phyloP scores from a whole-genome alignment of 768 basidiomycete species.

The Chalciporus pseudorubinellus region DNA sequence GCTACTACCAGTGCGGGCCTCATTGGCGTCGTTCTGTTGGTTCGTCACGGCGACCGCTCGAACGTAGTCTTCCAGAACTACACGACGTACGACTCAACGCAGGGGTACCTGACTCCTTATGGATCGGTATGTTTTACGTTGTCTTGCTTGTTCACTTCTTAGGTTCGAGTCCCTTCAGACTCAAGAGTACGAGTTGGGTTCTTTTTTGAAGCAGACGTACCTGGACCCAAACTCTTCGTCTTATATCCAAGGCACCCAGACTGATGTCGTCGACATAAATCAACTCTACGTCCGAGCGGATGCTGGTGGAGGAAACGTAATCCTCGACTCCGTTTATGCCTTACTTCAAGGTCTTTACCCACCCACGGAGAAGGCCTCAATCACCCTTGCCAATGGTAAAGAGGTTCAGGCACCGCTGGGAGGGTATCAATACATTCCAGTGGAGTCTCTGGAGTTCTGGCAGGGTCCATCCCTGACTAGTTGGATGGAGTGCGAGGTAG shows the following conservation, averaged over 20 bases:
- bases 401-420: constrained; percentile 71
- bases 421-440: constrained; percentile 82
- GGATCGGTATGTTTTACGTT: constrained; percentile 53
- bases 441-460: constrained; percentile 55
- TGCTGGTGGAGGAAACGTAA: constrained; percentile 74
- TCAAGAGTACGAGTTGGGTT: constrained; percentile 65
- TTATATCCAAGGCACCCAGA: constrained; percentile 63
- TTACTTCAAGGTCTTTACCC: constrained; percentile 84
- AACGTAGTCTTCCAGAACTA: constrained; percentile 67
- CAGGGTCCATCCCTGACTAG: constrained; percentile 66
- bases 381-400: constrained; percentile 71
- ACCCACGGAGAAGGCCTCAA: constrained; percentile 61
- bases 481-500: constrained; percentile 63
- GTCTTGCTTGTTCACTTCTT: not conserved
- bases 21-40: constrained; percentile 71
- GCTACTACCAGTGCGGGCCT: constrained; percentile 33
- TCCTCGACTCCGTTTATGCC: constrained; percentile 81
- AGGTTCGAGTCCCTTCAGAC: constrained; percentile 2
- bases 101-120: constrained; percentile 68
- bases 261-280: constrained; percentile 63
- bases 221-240: constrained; percentile 59
- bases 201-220: constrained; percentile 58
- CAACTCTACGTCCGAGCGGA: constrained; percentile 77
- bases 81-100: constrained; percentile 58
- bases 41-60: constrained; percentile 73